Evolutionary conservation across 139 green algal genomes (phyloP).

Genomic region (Volvox africanus): DNA sequence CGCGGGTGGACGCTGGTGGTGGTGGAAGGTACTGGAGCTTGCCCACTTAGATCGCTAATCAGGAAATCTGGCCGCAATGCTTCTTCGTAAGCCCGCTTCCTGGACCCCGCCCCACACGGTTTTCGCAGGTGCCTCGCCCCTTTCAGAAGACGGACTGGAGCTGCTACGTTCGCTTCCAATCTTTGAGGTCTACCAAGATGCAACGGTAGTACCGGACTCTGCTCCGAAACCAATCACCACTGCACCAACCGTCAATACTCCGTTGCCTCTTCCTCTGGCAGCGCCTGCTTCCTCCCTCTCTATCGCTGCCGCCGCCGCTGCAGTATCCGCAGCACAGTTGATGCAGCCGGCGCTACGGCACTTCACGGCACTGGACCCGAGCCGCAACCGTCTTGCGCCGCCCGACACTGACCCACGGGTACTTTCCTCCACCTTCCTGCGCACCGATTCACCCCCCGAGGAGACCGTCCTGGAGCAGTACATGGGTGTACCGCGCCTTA

Average conservation of each 20-base stretch:
- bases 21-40: too few relatives aligned
- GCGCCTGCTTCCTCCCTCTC: too few relatives aligned
- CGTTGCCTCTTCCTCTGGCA: too few relatives aligned
- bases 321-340: background rate
- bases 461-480: constrained; percentile 56
- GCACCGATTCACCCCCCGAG: constrained; percentile 55
- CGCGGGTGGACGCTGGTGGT: too few relatives aligned
- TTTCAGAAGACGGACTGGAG: constrained; percentile 49
- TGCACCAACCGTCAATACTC: background rate
- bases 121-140: background rate
- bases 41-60: too few relatives aligned
- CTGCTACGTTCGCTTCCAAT: constrained; percentile 70
- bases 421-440: constrained; percentile 62
- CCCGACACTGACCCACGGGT: constrained; percentile 56
- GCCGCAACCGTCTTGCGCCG: constrained; percentile 63
- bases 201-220: background rate
- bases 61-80: too few relatives aligned
- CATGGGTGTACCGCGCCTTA: constrained; percentile 64
- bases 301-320: background rate
- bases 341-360: background rate
- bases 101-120: background rate
- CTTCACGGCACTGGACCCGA: constrained; percentile 11
- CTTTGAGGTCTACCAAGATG: constrained; percentile 62
- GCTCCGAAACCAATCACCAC: background rate
- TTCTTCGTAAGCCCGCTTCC: too few relatives aligned